Evolutionary conservation across 202 grass and related monocot species (phyloP), one percentile per base, ranked within the genome.

Genomic region (Schoenoplectus tabernaemontani): DNA sequence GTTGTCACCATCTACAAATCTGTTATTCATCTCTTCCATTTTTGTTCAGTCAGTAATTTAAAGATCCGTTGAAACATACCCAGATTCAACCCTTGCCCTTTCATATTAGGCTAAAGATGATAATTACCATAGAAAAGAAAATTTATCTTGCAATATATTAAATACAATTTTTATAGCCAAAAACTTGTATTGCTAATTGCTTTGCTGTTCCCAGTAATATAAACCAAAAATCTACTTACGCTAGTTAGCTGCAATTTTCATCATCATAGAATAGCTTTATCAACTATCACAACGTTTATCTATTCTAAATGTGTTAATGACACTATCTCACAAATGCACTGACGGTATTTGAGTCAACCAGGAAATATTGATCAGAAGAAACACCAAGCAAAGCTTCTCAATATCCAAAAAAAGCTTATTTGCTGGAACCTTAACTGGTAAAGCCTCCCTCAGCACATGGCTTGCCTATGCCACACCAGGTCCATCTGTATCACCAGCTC

Each of bases 341-440:
- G 28, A 28, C 28, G 28, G 36, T 5, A 65, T 48, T 80, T 43
- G 8, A 12, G 63, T 28, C 28, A 28, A 28, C 16, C 60, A 80
- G 78, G 42, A 80, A 46, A 50, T 20, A 80, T n/a, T 64, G 28
- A 66, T 37, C 59, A 34, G 57, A 22, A 63, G 57, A 19, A 64
- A 20, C 9, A 3, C 10, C 60, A 80, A n/a, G 20, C 59, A 33
- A 20, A 48, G 17, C 44, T 80, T 64, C 42, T 44, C 78, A 46
- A 34, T 11, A 34, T 46, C 22, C 59, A 79, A 79, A 61, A 37
- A 24, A 20, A 34, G 59, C 41, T 34, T 20, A 22, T 64, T 38
- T 48, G 41, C 20, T 62, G 16, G 71, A 56, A 56, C 30, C 47
- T 33, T 44, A 73, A 30, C 69, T 73, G 22, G 44, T 51, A 73